phyloP scores from a whole-genome alignment of 2,329 filamentous ascomycete species.

The Botryotinia calthae region DNA sequence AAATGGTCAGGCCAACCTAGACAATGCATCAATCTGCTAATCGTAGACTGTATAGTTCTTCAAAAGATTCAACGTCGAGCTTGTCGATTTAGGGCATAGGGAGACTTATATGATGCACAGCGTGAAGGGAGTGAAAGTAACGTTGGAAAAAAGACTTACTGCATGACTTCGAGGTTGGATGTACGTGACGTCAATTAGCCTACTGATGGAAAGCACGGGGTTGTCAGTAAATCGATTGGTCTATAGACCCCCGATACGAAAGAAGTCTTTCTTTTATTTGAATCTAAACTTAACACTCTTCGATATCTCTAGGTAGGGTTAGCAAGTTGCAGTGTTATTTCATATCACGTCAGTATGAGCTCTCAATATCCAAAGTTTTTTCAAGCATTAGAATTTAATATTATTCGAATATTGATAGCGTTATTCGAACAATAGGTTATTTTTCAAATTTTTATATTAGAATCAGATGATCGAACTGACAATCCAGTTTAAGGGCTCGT shows the following conservation, averaged over 20 bases:
- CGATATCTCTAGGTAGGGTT: neutral
- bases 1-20: neutral
- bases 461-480: neutral
- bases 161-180: neutral
- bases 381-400: neutral
- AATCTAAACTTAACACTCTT: neutral
- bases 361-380: neutral
- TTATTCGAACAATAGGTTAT: neutral
- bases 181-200: neutral
- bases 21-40: neutral
- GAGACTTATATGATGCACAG: neutral
- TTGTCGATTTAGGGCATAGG: neutral
- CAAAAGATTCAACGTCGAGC: neutral
- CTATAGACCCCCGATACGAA: neutral
- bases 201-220: neutral
- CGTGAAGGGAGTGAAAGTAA: neutral
- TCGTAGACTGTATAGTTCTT: neutral
- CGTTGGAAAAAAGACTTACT: neutral
- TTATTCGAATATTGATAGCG: neutral
- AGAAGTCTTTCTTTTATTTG: fast-evolving
- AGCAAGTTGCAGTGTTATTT: neutral
- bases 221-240: neutral
- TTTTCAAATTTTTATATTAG: neutral
- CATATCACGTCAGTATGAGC: neutral
- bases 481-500: neutral